Evolutionary conservation across 768 basidiomycete genomes (phyloP), one percentile per base, ranked within the genome.

Genomic region (Cytidiella melzeri): DNA sequence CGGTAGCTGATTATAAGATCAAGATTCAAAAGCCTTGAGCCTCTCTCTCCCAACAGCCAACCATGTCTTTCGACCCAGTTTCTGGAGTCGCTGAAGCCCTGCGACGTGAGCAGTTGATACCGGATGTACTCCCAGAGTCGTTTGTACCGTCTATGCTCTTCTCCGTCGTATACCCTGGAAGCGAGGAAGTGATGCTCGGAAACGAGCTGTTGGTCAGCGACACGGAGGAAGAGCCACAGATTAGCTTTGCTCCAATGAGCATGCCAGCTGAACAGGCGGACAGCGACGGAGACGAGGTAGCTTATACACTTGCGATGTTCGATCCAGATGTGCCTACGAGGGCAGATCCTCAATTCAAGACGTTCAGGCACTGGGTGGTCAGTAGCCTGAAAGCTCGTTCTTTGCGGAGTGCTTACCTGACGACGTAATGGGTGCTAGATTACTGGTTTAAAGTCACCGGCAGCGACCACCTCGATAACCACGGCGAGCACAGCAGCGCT

Each of bases 151-250:
- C 71, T 3, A 61, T 73, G 12, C 64, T 74, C 39, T 74, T 79
- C 64, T 69, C 70, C 41, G 48, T 76, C 47, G 58, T 67, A 19
- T 78, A 70, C 64, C 70, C 73, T 1, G 65, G 60, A 27, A 71
- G 71, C 6, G 61, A 61, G 23, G 67, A 76, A 51, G 64, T 64
- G 21, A 50, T 67, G 45, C 57, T 71, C 7, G 72, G 72, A 5
- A 73, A 72, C 52, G 61, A 62, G 23, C 53, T 73, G 26, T 61
- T 61, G 11, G 60, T 57, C 18, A 51, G 57, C 3, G 70, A 72
- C 10, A 76, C 77, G 0, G 57, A 68, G 21, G 71, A 77, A 15
- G 80, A 81, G 50, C 82, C 82, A 3, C 58, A 67, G 3, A 66
- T 81, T 34, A 65, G 62, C 30, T 67, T 82, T 25, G 66, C 69